Evolutionary conservation across 257 asterid genomes (phyloP), one percentile per base, ranked within the genome.

Genomic region (Nicotiana benthamiana): DNA sequence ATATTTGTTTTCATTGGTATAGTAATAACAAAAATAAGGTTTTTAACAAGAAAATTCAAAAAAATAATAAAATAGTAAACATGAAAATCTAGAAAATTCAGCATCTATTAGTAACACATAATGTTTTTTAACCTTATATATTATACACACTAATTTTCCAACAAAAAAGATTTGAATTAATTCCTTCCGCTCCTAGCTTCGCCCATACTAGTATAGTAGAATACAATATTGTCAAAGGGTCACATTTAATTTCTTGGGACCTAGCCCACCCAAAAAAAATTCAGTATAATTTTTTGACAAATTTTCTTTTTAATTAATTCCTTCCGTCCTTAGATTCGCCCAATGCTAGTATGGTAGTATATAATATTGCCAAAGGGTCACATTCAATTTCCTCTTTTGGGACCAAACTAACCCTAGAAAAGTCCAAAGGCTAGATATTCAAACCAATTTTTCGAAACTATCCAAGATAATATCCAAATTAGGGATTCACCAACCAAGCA

Each of bases 381-480:
- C 56, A 40, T 68, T 68, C 11, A 36, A 10, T 67, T 68, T 9
- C 76, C 1, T 40, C 56, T 20, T 30, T 11, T 68, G 32, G 43
- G 20, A 68, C 75, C 74, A 34, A 78, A 60, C 75, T 57, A 78
- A 60, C 75, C 61, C 75, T 34, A 40, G 30, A 16, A 78, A 59
- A 18, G 75, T 78, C 43, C 59, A 61, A 61, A 60, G 75, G 81
- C 59, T 60, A 62, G 28, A 61, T 78, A n/a, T 78, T 62, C 59
- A 61, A 1, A 78, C 61, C 12, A 60, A 40, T 78, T 2, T 32
- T 65, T 78, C 15, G 67, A 48, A 40, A 22, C 75, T 9, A 60
- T 36, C 4, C 30, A 51, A 18, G 0, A 66, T 34, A 2, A 66
- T 32, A 66, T 34, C 46, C 13, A 66, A 34, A 34, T 66, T 18